Percentiles rank a stretch among this genome's conserved stretches.
Conservation (phyloP, 805 yeast species). For the Candida nanaspora region DNA sequence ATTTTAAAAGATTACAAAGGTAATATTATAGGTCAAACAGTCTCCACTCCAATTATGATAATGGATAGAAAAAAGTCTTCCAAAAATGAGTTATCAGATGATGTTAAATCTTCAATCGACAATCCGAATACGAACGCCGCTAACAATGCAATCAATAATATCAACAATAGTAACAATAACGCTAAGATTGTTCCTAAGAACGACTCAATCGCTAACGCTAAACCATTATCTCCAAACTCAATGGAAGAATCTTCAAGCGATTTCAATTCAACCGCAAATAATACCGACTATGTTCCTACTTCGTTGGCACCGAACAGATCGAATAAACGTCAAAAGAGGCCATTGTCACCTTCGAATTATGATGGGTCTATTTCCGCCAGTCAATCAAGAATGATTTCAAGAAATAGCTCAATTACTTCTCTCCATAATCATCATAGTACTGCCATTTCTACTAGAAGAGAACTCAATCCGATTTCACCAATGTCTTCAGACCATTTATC, state of each 20-base stretch:
- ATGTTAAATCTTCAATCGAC: conserved; percentile 1
- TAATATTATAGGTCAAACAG: conserved; percentile 60
- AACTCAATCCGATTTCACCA: conserved; percentile 20
- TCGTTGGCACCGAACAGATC: too few relatives aligned
- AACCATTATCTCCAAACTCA: conserved; percentile 22
- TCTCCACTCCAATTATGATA: conserved; percentile 74
- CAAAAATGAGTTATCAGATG: conserved; percentile 14
- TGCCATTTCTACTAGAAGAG: not conserved
- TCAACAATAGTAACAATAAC: conserved; percentile 27
- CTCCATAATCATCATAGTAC: not conserved
- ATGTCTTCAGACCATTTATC: conserved; percentile 24
- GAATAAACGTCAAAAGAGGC: conserved; percentile 25
- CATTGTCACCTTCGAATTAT: conserved; percentile 18
- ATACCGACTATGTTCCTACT: too few relatives aligned
- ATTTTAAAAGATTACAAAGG: conserved; percentile 57
- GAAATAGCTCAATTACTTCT: not conserved
- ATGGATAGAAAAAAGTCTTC: conserved; percentile 85
- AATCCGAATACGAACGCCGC: conserved; percentile 2
- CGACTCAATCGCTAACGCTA: too few relatives aligned
- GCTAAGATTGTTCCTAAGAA: conserved; percentile 16
- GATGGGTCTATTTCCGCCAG: not conserved
- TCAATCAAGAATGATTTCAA: not conserved
- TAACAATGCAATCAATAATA: conserved; percentile 21
- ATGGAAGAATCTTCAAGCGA: conserved; percentile 28
- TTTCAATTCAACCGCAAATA: too few relatives aligned